Evolutionary conservation across 768 basidiomycete species (phyloP).

Genomic region (Myochromella boudieri): DNA sequence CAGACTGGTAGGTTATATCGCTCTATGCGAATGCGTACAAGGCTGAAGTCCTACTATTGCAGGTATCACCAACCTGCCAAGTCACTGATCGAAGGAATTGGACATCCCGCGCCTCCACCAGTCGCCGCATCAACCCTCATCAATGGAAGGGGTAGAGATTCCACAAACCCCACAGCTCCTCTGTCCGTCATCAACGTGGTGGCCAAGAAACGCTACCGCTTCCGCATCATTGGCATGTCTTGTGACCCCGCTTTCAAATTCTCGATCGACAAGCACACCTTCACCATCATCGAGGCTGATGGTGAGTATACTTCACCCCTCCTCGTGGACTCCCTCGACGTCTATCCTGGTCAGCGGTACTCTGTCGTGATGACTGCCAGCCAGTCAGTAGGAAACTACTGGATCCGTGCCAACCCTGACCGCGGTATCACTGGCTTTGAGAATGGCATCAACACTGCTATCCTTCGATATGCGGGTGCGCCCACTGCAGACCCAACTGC

Average conservation of each 20-base stretch:
- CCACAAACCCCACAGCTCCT: conserved; percentile 19
- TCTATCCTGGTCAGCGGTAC: conserved; percentile 36
- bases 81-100: neutral
- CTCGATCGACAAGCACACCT: conserved; percentile 42
- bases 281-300: conserved; percentile 57
- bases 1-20: conserved; percentile 30
- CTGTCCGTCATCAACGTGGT: conserved; percentile 35
- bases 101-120: neutral
- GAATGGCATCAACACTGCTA: conserved; percentile 44
- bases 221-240: conserved; percentile 32
- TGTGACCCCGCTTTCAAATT: conserved; percentile 39
- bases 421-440: conserved; percentile 23
- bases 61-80: neutral
- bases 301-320: conserved; percentile 40
- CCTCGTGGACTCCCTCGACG: conserved; percentile 40
- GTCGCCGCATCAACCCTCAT: conserved; percentile 21
- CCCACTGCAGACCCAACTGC: conserved; percentile 40
- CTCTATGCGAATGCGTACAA: neutral
- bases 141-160: conserved; percentile 39
- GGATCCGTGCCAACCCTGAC: conserved; percentile 35
- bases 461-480: conserved; percentile 51
- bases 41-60: neutral
- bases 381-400: conserved; percentile 53
- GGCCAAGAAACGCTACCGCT: conserved; percentile 31
- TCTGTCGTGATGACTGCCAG: conserved; percentile 41